These are phyloP conservation scores for Pneumocystis canis DNA, from an alignment of 1,139 yeast genomes.

Conservation along the genomic window DNA sequence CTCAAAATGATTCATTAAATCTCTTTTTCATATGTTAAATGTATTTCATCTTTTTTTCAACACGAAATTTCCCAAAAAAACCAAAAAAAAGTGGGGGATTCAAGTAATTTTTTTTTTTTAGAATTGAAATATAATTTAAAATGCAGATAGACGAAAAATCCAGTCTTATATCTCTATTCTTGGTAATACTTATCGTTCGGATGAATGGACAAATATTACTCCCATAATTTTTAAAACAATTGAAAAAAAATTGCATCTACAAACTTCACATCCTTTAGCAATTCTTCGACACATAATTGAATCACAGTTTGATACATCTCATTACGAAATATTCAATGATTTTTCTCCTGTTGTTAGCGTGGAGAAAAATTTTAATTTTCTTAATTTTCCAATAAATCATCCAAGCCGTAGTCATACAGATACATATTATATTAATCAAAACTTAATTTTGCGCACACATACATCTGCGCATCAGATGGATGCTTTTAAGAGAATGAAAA, in stretches of 20 bases:
- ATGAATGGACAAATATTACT: slow-evolving; percentile 78
- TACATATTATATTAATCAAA: slow-evolving; percentile 72
- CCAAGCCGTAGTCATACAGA: slow-evolving; percentile 89
- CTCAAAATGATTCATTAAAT: neutral
- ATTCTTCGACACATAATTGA: slow-evolving; percentile 66
- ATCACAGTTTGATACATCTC: slow-evolving; percentile 32
- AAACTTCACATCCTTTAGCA: slow-evolving; percentile 76
- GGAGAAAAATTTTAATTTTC: slow-evolving; percentile 72
- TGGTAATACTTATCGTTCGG: slow-evolving; percentile 43
- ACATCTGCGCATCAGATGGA: slow-evolving; percentile 81
- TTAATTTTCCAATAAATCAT: slow-evolving; percentile 83
- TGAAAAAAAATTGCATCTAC: slow-evolving; percentile 56
- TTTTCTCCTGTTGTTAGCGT: slow-evolving; percentile 74
- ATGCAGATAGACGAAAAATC: neutral
- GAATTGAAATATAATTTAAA: neutral
- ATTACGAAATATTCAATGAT: slow-evolving; percentile 62
- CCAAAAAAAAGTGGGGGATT: neutral
- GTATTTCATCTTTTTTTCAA: neutral
- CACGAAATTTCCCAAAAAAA: neutral
- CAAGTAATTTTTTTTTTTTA: neutral
- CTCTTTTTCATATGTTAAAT: neutral
- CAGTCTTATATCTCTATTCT: slow-evolving; percentile 23
- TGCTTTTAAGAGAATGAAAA: slow-evolving; percentile 39
- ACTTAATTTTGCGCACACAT: slow-evolving; percentile 67
- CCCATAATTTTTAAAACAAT: slow-evolving; percentile 55